Evolutionary conservation across 441 rosid species (phyloP).

Genomic region (Erodium texanum): DNA sequence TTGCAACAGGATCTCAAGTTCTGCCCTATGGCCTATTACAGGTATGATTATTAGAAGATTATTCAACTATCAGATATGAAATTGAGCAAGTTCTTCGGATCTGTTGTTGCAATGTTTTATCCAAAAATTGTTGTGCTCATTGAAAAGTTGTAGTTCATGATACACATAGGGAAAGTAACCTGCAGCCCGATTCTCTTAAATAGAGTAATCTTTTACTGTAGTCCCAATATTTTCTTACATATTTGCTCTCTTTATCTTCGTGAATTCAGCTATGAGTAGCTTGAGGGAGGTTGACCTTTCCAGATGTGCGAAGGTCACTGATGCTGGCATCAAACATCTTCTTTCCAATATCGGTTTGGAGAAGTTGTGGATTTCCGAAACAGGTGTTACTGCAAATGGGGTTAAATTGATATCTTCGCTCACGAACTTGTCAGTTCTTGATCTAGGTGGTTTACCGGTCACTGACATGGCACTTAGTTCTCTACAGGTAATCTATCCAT

Average conservation of each 20-base stretch:
- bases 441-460: conserved; percentile 82
- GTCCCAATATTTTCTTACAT: conserved; percentile 1
- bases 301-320: conserved; percentile 64
- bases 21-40: conserved; percentile 66
- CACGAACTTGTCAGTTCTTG: conserved; percentile 45
- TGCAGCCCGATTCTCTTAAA: neutral
- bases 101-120: neutral
- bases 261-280: conserved; percentile 47
- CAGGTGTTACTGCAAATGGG: conserved; percentile 53
- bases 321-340: conserved; percentile 60
- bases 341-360: conserved; percentile 53
- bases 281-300: conserved; percentile 79
- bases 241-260: neutral
- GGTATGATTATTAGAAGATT: conserved; percentile 28
- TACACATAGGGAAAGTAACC: neutral
- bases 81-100: neutral
- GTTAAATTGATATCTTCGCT: conserved; percentile 61
- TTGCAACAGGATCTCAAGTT: conserved; percentile 57
- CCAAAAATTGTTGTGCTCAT: neutral
- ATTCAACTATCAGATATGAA: neutral
- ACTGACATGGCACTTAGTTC: conserved; percentile 51
- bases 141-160: neutral
- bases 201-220: neutral
- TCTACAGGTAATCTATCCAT: conserved; percentile 48
- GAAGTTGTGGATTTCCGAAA: conserved; percentile 54